Percentiles rank a stretch among this genome's conserved stretches.
These are phyloP conservation scores for Neurospora sp. DNA, from an alignment of 2,329 filamentous ascomycete genomes.

Conservation along the genomic window DNA sequence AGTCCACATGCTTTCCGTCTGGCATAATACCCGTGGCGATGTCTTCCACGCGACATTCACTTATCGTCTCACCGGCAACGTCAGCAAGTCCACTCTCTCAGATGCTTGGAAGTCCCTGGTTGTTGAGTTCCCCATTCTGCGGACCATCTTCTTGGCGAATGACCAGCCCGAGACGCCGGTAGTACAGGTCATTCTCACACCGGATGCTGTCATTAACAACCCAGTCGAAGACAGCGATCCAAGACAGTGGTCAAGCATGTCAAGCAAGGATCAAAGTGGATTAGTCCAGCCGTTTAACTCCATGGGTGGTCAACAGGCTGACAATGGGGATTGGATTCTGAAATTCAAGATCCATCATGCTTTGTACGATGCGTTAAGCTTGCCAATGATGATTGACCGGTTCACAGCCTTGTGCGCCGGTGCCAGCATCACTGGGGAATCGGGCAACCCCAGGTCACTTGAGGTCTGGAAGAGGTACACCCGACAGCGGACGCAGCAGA, in stretches of 20 bases:
- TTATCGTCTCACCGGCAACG: slow-evolving; percentile 38
- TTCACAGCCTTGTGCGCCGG: slow-evolving; percentile 21
- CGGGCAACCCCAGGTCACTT: too few species aligned
- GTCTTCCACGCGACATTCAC: slow-evolving; percentile 68
- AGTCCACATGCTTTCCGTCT: slow-evolving; percentile 67
- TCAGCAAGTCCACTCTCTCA: slow-evolving; percentile 33
- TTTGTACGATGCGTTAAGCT: slow-evolving; percentile 76
- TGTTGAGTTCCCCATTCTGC: slow-evolving; percentile 49
- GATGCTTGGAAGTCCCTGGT: slow-evolving; percentile 53
- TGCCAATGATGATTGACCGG: slow-evolving; percentile 50
- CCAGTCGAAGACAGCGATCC: not conserved
- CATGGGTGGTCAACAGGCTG: slow-evolving; percentile 13
- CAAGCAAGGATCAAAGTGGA: slow-evolving; percentile 1
- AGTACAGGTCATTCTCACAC: slow-evolving; percentile 50
- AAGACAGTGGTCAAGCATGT: not conserved
- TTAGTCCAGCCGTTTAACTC: slow-evolving; percentile 16
- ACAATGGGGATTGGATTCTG: slow-evolving; percentile 22
- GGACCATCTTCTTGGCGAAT: slow-evolving; percentile 55
- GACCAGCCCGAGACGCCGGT: slow-evolving; percentile 38
- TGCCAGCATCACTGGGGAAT: not conserved
- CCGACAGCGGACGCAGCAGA: not conserved
- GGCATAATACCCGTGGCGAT: slow-evolving; percentile 55
- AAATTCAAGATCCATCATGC: slow-evolving; percentile 69
- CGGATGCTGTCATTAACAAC: slow-evolving; percentile 8
- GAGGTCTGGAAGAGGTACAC: not conserved